Conservation (phyloP, 805 yeast species). For the Hanseniaspora guilliermondii region DNA sequence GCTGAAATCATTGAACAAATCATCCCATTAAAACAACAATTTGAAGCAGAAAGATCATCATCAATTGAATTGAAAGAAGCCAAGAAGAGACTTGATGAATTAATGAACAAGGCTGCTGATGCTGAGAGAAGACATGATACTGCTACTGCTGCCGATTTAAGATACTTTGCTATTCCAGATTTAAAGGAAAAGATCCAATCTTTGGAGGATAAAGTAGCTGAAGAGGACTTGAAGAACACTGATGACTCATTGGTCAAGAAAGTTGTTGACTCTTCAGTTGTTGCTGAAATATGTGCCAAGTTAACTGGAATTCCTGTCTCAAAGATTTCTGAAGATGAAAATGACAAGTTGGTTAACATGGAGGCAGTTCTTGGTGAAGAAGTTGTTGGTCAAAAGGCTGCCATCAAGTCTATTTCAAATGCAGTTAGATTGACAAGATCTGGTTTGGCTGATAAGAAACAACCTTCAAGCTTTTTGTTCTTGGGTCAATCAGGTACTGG, state of each 20-base stretch:
- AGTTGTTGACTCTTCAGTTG: constrained; percentile 82
- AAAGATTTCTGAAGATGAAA: constrained; percentile 90
- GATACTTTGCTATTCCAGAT: constrained; percentile 96
- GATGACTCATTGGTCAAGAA: constrained; percentile 63
- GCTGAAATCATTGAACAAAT: constrained; percentile 78
- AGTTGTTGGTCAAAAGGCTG: constrained; percentile 93
- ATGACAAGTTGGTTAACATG: constrained; percentile 86
- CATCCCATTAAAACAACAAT: constrained; percentile 73
- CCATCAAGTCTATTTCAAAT: constrained; percentile 90
- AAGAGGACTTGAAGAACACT: constrained; percentile 53
- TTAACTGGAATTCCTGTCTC: constrained; percentile 94
- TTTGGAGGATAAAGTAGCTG: constrained; percentile 65
- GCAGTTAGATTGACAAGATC: constrained; percentile 88
- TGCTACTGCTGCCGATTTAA: constrained; percentile 85
- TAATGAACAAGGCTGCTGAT: constrained; percentile 83
- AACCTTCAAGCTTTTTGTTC: constrained; percentile 91
- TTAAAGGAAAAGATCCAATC: constrained; percentile 60
- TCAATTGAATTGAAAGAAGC: constrained; percentile 83
- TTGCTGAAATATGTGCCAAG: constrained; percentile 94
- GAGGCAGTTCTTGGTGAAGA: constrained; percentile 67
- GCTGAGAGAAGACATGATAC: constrained; percentile 96
- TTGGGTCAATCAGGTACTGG: constrained; percentile 95
- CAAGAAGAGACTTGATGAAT: constrained; percentile 81
- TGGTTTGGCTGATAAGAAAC: constrained; percentile 90
- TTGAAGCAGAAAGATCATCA: constrained; percentile 74